Base-by-base conservation (phyloP, 108 stramenopile genomes). In the Skeletonema tropicum region DNA sequence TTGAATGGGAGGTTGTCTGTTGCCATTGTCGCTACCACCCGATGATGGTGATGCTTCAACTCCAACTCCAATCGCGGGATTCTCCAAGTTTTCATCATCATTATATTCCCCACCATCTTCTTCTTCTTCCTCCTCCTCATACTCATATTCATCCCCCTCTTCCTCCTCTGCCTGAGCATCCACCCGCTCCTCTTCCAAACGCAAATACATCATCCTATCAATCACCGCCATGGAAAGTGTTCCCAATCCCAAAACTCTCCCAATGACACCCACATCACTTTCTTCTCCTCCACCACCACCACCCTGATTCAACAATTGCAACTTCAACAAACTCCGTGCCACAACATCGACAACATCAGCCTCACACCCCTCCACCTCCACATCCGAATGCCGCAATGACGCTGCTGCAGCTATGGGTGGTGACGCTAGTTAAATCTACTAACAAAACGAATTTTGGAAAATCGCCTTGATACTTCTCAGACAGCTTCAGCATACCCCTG, bases 181-280 rank as follows among this genome's bases (percentile, higher is more conserved):
- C 66, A 79, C 60, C 23, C 71, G 71, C 45, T 72, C 78, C 59
- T 95, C 91, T 61, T 95, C 90, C 23, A 95, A 74, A 4, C 89
- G 76, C 70, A 88, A 60, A 38, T 85, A 78, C 66, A 87, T 73
- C 66, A 88, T 77, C 48, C 89, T 88, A 62, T 77, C 69, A 57
- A 92, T 63, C 39, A 95, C 94, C 21, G 90, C 90, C 64, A 90
- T 90, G 36, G 83, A 89, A 62, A 90, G 57, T 7, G 87, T 73
- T 35, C 94, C 94, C 30, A 91, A 68, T 11, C 85, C 64, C 79
- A 92, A 92, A 48, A 92, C 86, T 36, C 92, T 74, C 35, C 86
- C 87, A 70, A 95, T 92, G 5, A 68, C 85, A 5, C 92, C 92
- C 8, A 33, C 33, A 12, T 42, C 59, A 42, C 38, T 71, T 26